Evolutionary conservation across 2,329 filamentous ascomycete species (phyloP), one percentile per base, ranked within the genome.

Genomic region (Beauveria brongniartii): DNA sequence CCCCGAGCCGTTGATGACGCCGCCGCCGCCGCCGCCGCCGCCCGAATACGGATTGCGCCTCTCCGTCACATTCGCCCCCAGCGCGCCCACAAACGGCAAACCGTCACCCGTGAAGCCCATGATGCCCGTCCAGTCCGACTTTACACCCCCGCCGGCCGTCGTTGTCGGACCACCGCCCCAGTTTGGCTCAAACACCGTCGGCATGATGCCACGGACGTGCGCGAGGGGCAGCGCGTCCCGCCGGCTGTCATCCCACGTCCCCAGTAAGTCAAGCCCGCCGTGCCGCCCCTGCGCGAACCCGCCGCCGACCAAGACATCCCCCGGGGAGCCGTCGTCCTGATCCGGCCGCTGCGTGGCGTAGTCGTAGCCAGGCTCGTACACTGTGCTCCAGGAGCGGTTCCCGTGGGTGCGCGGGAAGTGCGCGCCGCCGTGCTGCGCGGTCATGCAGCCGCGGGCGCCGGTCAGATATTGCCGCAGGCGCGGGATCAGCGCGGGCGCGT

Each of bases 231-330:
- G 66, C 1, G 74, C 65, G 20, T 80, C 77, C 10, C 75, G 64
- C 8, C 67, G 65, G 7, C 70, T 69, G 65, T 85, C 82, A 16
- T 80, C 76, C 46, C 75, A 75, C 1, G 77, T 64, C 0, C 80
- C 82, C 0, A 84, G 48, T 56, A 78, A 74, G 37, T 76, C 76
- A 3, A 79, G 43, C 0, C 34, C 34, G 34, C 80, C 81, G 9
- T 44, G 0, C 80, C 81, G 9, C 76, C 68, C 5, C 77, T 75
- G 24, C 76, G 74, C 5, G 59, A 82, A 78, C 0, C 80, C 83
- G 0, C 83, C 82, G 1, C 82, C 82, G 2, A 82, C 67, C 77
- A 85, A 80, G 62, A 85, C 69, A 61, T 82, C 78, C 1, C 78
- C 74, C 0, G 70, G 66, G 2, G 64, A 47, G 2, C 70, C 69